A percentile compares a stretch with the other conserved stretches of the same genome.
Evolutionary conservation across 495 filamentous ascomycete genomes (phyloP).

Genomic region (Margaritispora aquatica): DNA sequence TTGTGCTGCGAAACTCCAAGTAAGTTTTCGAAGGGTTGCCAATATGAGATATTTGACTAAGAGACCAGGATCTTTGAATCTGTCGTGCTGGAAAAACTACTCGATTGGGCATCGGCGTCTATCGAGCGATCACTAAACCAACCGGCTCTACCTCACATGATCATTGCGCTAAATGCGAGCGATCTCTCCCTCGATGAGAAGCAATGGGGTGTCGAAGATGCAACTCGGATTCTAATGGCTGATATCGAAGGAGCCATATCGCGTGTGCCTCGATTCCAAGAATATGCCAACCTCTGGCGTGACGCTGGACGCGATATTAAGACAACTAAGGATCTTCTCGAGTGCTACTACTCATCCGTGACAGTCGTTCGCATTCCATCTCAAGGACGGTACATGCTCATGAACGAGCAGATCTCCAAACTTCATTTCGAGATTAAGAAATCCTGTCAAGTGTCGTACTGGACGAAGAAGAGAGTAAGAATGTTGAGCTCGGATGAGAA

Average conservation of each 20-base stretch:
- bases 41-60: slow-evolving; percentile 17
- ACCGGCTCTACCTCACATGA: slow-evolving; percentile 44
- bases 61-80: slow-evolving; percentile 28
- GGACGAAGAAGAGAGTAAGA: slow-evolving; percentile 34
- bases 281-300: slow-evolving; percentile 31
- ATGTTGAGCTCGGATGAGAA: slow-evolving; percentile 46
- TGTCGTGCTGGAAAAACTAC: slow-evolving; percentile 34
- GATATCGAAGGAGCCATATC: slow-evolving; percentile 25
- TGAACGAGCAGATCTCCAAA: slow-evolving; percentile 43
- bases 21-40: slow-evolving; percentile 13
- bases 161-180: slow-evolving; percentile 47
- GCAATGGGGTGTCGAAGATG: slow-evolving; percentile 40
- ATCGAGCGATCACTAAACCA: slow-evolving; percentile 51
- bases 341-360: slow-evolving; percentile 48
- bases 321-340: slow-evolving; percentile 41
- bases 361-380: slow-evolving; percentile 46
- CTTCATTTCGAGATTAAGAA: slow-evolving; percentile 36
- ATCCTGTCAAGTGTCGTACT: slow-evolving; percentile 31
- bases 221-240: slow-evolving; percentile 35
- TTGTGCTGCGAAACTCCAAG: slow-evolving; percentile 37
- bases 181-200: slow-evolving; percentile 38
- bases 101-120: slow-evolving; percentile 35
- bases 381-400: slow-evolving; percentile 37
- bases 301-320: slow-evolving; percentile 26
- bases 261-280: slow-evolving; percentile 22